Evolutionary conservation across 768 basidiomycete species (phyloP), one percentile per base, ranked within the genome.

Genomic region (Amanita subjunquillea): DNA sequence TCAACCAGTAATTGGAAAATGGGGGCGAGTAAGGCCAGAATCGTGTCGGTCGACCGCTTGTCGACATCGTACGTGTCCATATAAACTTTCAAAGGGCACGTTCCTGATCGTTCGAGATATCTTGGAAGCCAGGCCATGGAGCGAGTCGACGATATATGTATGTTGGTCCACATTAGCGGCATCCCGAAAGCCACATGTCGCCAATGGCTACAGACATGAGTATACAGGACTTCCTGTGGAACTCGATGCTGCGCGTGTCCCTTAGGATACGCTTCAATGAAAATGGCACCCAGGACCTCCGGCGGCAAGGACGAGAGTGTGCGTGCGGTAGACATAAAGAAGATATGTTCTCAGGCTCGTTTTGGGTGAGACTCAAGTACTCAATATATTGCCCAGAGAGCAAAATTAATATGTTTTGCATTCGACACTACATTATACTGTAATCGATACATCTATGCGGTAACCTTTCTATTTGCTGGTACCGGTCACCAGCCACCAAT

Each of bases 151-250:
- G 61, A 65, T 27, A 70, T 62, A 36, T 62, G 52, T 39, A 75
- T 65, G 20, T 62, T 64, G 43, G 54, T 67, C 75, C 76, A 78
- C 5, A 78, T 62, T 4, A 57, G 48, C 2, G 71, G 67, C 4
- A 65, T 69, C 12, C 59, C 56, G 23, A 72, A 49, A 1, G 70
- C 72, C 13, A 69, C 57, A 3, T 58, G 59, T 43, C 75, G 66
- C 73, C 74, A 77, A 45, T 60, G 62, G 15, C 52, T 52, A n/a
- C 68, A 75, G 38, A 77, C 72, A 52, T 75, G 73, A 37, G 69
- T 70, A 13, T 72, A 53, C 10, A 59, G 20, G n/a, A 77, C 67
- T 55, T 71, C 69, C 23, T 62, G 63, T 36, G 68, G 67, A 25
- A 68, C 50, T 47, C 46, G 54, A 38, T 60, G 59, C 38, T 56